A percentile compares a stretch with the other conserved stretches of the same genome.
Conservation (phyloP, 2,329 filamentous ascomycete genomes). For the Dichotomopilus funicola region DNA sequence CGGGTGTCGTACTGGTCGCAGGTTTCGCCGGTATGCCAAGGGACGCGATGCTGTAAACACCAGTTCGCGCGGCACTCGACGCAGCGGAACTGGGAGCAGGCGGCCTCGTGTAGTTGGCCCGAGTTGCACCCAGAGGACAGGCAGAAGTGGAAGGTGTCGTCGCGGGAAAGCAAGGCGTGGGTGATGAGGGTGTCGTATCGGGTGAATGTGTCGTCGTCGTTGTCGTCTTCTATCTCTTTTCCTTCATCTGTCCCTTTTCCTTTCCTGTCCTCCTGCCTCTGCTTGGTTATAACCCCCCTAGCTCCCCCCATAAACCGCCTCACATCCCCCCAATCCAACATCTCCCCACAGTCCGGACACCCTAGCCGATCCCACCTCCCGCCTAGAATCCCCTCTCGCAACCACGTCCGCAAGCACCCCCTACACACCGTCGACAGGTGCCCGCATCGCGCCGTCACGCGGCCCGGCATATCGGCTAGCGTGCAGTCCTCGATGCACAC, state of each 20-base stretch:
- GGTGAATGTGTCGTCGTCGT: slow-evolving; percentile 25
- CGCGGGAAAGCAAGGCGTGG: slow-evolving; percentile 26
- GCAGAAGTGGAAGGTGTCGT: slow-evolving; percentile 34
- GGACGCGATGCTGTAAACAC: slow-evolving; percentile 32
- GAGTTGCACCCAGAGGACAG: slow-evolving; percentile 31
- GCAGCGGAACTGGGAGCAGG: slow-evolving; percentile 31
- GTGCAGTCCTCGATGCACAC: slow-evolving; percentile 32
- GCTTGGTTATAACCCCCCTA: no score
- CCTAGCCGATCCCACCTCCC: slow-evolving; percentile 29
- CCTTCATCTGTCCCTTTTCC: no score
- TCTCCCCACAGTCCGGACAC: slow-evolving; percentile 31
- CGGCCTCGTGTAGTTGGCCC: slow-evolving; percentile 29
- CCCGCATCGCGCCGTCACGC: slow-evolving; percentile 26
- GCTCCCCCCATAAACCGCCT: slow-evolving; percentile 12
- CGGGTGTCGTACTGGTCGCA: slow-evolving; percentile 33
- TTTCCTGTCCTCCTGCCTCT: no score
- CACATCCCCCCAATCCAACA: slow-evolving; percentile 29
- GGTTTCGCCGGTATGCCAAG: slow-evolving; percentile 33
- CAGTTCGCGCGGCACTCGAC: slow-evolving; percentile 26
- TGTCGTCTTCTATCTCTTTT: slow-evolving; percentile 9
- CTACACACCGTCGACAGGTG: slow-evolving; percentile 28
- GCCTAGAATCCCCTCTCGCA: slow-evolving; percentile 27
- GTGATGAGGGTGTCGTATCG: slow-evolving; percentile 32
- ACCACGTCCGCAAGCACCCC: slow-evolving; percentile 31
- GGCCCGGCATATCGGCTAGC: slow-evolving; percentile 29